Percentiles rank a stretch among this genome's conserved stretches.
These are phyloP conservation scores for Mycosphaerella arachidis DNA, from an alignment of 2,329 filamentous ascomycete genomes.

Conservation along the genomic window DNA sequence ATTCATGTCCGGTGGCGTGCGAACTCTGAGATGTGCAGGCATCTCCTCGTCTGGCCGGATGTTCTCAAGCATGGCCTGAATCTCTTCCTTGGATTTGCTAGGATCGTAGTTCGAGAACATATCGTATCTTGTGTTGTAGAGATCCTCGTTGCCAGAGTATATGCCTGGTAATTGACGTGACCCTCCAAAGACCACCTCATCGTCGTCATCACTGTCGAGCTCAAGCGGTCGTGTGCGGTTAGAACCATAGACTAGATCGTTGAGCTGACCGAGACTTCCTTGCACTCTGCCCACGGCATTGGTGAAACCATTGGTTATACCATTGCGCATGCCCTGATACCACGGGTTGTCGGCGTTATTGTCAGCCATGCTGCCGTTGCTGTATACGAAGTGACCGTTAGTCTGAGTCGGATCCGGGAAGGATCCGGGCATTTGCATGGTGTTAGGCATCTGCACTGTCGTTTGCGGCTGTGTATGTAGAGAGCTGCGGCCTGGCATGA, in stretches of 20 bases:
- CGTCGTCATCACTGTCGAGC: slow-evolving; percentile 21
- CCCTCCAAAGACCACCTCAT: slow-evolving; percentile 23
- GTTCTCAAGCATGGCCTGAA: slow-evolving; percentile 65
- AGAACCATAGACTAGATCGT: slow-evolving; percentile 18
- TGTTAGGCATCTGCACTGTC: slow-evolving; percentile 7
- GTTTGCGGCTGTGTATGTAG: slow-evolving; percentile 3
- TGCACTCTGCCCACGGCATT: neutral
- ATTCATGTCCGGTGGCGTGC: slow-evolving; percentile 65
- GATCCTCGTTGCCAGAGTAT: slow-evolving; percentile 26
- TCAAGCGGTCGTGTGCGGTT: slow-evolving; percentile 9
- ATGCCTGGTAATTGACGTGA: slow-evolving; percentile 16
- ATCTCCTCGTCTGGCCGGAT: slow-evolving; percentile 64
- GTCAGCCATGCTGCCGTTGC: neutral
- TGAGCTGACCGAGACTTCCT: slow-evolving; percentile 11
- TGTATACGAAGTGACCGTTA: neutral
- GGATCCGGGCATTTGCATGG: slow-evolving; percentile 22
- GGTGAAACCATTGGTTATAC: neutral
- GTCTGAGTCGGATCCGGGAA: slow-evolving; percentile 12
- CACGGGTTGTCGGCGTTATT: neutral
- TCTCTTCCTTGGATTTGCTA: slow-evolving; percentile 57
- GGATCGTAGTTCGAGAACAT: slow-evolving; percentile 38
- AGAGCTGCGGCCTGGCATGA: neutral
- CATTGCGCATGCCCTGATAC: neutral
- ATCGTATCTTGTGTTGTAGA: slow-evolving; percentile 25
- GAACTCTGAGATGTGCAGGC: slow-evolving; percentile 55